Evolutionary conservation across 2,329 filamentous ascomycete species (phyloP), one percentile per base, ranked within the genome.

Genomic region (Daldinia sp.): DNA sequence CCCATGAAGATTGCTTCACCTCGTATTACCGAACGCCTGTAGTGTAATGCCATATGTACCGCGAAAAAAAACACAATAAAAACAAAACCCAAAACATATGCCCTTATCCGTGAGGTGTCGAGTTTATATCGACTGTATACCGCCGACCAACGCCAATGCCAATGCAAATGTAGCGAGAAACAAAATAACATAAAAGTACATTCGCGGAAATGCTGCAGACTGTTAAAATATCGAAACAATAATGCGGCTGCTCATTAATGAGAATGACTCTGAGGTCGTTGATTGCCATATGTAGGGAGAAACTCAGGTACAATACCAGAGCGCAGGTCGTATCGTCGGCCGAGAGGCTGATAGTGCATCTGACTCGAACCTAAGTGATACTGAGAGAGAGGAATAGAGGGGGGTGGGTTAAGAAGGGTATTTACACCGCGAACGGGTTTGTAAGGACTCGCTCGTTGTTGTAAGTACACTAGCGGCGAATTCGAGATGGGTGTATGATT

Each of bases 391-490:
- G 93, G 93, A 7, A 89, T 86, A 26, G 93, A 92, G 0, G 94
- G 92, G 6, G 94, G 93, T 35, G 94, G 94, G 65, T 96, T 93
- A 33, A 98, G 85, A n/a, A 98, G 87, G 0, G 93, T 97, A 73
- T 96, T 94, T 66, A 98, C 93, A 68, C 93, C 88, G 60, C 94
- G 92, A 42, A 98, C 91, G 1, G 95, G 95, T 71, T 93, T 92
- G 81, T 98, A 98, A 2, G 96, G 96, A 62, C 95, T 98, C 70
- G 92, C 90, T 63, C 96, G 89, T 78, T 97, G 93, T 76, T 93
- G 92, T 41, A 98, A 85, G 80, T 97, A 97, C 75, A 93, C 89
- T 10, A 92, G 94, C 0, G 95, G 95, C 35, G 96, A 98, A 71
- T 96, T 87, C 35, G 92, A 91, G 50, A 89, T 88, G 5, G 91